A percentile compares a stretch with the other conserved stretches of the same genome.
Conservation (phyloP, 225 moss, liverwort and hornwort genomes). For the Pseudisothecium myosuroides region DNA sequence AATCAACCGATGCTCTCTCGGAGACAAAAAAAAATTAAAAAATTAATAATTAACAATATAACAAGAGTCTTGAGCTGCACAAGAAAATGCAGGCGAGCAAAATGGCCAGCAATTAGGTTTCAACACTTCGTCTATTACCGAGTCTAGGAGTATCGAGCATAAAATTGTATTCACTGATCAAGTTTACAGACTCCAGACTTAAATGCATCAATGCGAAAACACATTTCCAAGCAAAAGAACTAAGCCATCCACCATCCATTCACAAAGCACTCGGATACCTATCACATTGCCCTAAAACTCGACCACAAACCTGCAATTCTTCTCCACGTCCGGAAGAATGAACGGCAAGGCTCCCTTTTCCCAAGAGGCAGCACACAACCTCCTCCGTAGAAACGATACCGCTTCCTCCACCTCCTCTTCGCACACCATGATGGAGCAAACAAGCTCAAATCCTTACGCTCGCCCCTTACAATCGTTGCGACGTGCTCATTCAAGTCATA, state of each 20-base stretch:
- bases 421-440: constrained; percentile 8
- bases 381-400: constrained; percentile 52
- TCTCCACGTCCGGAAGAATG: constrained; percentile 54
- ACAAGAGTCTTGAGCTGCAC: neutral
- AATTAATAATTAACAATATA: neutral
- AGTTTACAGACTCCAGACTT: neutral
- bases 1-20: neutral
- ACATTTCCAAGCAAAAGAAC: neutral
- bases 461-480: neutral
- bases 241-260: neutral
- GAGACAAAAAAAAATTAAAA: neutral
- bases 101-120: neutral
- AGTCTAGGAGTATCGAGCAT: neutral
- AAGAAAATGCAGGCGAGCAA: neutral
- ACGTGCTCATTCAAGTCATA: neutral
- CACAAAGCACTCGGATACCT: neutral
- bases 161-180: neutral
- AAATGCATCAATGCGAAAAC: neutral
- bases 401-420: constrained; percentile 43
- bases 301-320: constrained; percentile 37
- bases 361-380: constrained; percentile 48
- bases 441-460: neutral
- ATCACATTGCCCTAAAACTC: neutral
- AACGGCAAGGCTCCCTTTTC: constrained; percentile 10
- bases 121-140: neutral